These are phyloP conservation scores for Colletotrichum acutatum DNA, from an alignment of 2,329 filamentous ascomycete species.

Conservation along the genomic window DNA sequence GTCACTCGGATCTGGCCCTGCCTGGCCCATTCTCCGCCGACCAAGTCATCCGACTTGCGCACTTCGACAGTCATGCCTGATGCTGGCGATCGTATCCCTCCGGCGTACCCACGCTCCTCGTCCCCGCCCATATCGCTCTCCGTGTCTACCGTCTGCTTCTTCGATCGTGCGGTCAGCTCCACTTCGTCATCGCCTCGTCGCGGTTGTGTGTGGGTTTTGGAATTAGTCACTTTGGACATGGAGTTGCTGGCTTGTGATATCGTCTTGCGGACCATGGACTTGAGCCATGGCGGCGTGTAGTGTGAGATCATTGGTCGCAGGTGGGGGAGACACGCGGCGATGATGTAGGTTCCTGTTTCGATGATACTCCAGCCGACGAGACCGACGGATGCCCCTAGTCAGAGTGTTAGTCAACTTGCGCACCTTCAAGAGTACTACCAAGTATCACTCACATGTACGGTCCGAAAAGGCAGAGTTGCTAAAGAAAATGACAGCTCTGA, in stretches of 20 bases:
- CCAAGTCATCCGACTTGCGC: slow-evolving; percentile 23
- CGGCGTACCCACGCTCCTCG: slow-evolving; percentile 22
- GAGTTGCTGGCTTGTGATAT: slow-evolving; percentile 26
- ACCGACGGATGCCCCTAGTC: slow-evolving; percentile 28
- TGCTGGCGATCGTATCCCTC: neutral
- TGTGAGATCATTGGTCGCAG: slow-evolving; percentile 37
- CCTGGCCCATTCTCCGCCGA: neutral
- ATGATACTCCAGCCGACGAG: slow-evolving; percentile 34
- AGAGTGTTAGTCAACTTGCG: neutral
- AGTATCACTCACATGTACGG: slow-evolving; percentile 16
- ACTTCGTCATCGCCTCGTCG: slow-evolving; percentile 19
- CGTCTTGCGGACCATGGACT: slow-evolving; percentile 28
- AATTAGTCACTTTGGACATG: slow-evolving; percentile 5
- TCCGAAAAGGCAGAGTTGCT: slow-evolving; percentile 26
- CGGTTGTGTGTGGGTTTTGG: neutral
- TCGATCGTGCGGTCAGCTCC: slow-evolving; percentile 24
- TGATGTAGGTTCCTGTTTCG: slow-evolving; percentile 37
- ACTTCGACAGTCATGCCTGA: slow-evolving; percentile 21
- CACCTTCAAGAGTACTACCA: neutral
- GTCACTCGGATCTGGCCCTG: slow-evolving; percentile 25
- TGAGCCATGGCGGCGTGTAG: slow-evolving; percentile 33
- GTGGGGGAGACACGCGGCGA: slow-evolving; percentile 40
- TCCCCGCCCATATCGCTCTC: neutral
- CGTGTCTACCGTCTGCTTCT: neutral
- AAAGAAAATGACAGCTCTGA: slow-evolving; percentile 28